phyloP scores from a whole-genome alignment of 352 stramenopile species.

The Phytopythium kandeliae region DNA sequence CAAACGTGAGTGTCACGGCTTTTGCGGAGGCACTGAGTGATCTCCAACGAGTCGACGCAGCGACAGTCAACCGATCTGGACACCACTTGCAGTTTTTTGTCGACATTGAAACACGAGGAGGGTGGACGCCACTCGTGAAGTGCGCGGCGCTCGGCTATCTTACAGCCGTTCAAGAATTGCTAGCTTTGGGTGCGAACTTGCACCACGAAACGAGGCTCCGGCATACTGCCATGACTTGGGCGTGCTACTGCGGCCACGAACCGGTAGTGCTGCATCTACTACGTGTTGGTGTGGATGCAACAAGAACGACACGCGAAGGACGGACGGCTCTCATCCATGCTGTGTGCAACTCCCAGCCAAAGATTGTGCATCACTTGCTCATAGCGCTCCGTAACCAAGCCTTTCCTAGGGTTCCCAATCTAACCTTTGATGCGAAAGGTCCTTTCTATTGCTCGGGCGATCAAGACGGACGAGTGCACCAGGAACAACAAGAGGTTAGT shows the following conservation, averaged over 20 bases:
- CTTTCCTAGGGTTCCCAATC: slow-evolving; percentile 17
- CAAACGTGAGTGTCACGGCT: slow-evolving; percentile 13
- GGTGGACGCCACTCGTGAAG: slow-evolving; percentile 70
- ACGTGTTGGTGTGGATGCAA: slow-evolving; percentile 23
- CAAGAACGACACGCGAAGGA: slow-evolving; percentile 41
- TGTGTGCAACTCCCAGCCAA: slow-evolving; percentile 38
- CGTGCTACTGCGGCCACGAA: slow-evolving; percentile 69
- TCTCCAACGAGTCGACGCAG: slow-evolving; percentile 9
- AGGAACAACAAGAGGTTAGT: no score
- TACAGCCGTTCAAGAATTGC: slow-evolving; percentile 25
- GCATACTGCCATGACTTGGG: slow-evolving; percentile 74
- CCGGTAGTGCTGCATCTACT: slow-evolving; percentile 46
- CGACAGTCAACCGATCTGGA: slow-evolving; percentile 7
- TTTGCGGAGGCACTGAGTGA: slow-evolving; percentile 17
- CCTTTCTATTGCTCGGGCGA: no score
- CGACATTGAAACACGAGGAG: slow-evolving; percentile 47
- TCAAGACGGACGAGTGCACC: no score
- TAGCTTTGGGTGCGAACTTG: slow-evolving; percentile 34
- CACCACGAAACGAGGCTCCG: slow-evolving; percentile 47
- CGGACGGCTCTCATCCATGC: slow-evolving; percentile 72
- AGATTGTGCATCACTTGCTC: slow-evolving; percentile 55
- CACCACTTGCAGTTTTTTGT: slow-evolving; percentile 26
- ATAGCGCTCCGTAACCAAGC: slow-evolving; percentile 31
- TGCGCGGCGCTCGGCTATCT: slow-evolving; percentile 47
- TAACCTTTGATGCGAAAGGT: slow-evolving; percentile 19